Conservation (phyloP, 1,284 basidiomycete species). For the Sanghuangporus sanghuang region DNA sequence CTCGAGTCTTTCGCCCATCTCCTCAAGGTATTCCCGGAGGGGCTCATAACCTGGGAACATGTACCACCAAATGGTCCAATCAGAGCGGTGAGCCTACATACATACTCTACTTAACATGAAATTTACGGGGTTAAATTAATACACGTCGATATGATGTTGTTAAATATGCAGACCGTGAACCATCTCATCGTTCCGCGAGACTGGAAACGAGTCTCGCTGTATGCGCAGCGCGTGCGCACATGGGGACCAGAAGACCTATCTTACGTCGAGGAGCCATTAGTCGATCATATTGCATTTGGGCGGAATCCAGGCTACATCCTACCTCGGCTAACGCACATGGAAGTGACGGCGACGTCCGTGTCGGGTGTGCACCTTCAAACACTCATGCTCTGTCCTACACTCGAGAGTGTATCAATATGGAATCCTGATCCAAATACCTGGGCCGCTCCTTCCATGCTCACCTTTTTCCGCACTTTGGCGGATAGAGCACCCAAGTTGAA, state of each 20-base stretch:
- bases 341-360: conserved; percentile 13
- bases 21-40: conserved; percentile 7
- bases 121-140: background rate
- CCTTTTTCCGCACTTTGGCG: conserved; percentile 16
- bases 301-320: conserved; percentile 14
- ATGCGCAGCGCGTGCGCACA: conserved; percentile 13
- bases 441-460: conserved; percentile 10
- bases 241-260: conserved; percentile 16
- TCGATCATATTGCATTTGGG: conserved; percentile 17
- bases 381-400: conserved; percentile 12
- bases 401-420: conserved; percentile 15
- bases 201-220: conserved; percentile 16
- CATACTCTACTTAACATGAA: background rate
- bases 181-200: conserved; percentile 17
- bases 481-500: conserved; percentile 11
- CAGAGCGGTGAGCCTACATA: conserved; percentile 8
- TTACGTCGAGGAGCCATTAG: conserved; percentile 17
- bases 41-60: conserved; percentile 8
- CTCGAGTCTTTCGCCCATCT: conserved; percentile 14
- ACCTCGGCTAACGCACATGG: conserved; percentile 14
- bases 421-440: conserved; percentile 4
- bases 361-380: conserved; percentile 17
- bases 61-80: background rate
- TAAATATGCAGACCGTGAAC: conserved; percentile 8
- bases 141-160: background rate